Evolutionary conservation across 495 filamentous ascomycete species (phyloP).

Genomic region (Trichocladium antarcticum): DNA sequence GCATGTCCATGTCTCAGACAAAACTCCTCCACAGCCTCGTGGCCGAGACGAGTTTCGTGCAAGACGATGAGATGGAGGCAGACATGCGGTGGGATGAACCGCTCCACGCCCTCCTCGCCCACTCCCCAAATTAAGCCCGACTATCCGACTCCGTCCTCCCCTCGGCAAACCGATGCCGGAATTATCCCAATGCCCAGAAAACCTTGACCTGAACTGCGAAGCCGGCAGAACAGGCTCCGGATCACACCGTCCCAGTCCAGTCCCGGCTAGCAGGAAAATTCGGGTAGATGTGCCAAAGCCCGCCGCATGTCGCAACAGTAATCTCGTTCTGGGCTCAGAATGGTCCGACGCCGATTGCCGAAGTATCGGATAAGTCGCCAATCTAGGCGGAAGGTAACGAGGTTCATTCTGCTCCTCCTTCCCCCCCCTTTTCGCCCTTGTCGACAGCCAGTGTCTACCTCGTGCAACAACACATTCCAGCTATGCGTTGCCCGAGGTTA

Average conservation of each 20-base stretch:
- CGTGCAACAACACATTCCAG: constrained; percentile 29
- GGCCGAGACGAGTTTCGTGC: not conserved
- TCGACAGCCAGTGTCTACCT: constrained; percentile 40
- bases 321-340: constrained; percentile 9
- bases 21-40: not conserved
- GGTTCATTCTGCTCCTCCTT: not conserved
- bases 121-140: not conserved
- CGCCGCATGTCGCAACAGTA: constrained; percentile 14
- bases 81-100: constrained; percentile 14
- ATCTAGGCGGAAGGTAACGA: too few relatives aligned
- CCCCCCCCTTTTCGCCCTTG: constrained; percentile 22
- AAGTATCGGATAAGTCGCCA: not conserved
- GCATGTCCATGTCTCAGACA: not conserved
- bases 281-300: not conserved
- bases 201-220: constrained; percentile 31
- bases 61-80: not conserved
- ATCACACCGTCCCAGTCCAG: not conserved
- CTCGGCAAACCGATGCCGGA: not conserved
- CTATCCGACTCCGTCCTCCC: not conserved
- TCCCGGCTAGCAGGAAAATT: constrained; percentile 16
- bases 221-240: constrained; percentile 3
- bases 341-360: not conserved
- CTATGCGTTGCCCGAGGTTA: constrained; percentile 26
- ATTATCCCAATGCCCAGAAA: constrained; percentile 4
- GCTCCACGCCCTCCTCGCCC: not conserved